Evolutionary conservation across 2,329 filamentous ascomycete species (phyloP).

Genomic region (Emergomyces africanus): DNA sequence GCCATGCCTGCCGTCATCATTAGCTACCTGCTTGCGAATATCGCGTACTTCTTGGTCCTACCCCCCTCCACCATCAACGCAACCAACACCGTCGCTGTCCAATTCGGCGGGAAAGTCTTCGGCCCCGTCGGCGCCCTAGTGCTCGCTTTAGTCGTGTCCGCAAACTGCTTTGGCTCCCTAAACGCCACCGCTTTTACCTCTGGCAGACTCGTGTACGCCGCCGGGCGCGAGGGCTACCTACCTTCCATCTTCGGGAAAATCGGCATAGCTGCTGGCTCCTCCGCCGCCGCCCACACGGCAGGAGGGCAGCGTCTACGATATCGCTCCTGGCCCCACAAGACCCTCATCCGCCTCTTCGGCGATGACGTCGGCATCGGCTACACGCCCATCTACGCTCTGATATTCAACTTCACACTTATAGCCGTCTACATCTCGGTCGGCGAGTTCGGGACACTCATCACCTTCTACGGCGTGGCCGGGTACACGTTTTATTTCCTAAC

Average conservation of each 20-base stretch:
- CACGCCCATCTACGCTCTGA: slow-evolving; percentile 85
- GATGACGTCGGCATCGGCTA: slow-evolving; percentile 74
- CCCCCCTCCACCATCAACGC: slow-evolving; percentile 68
- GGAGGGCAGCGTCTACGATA: slow-evolving; percentile 25
- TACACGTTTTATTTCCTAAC: slow-evolving; percentile 97
- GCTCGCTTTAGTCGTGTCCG: slow-evolving; percentile 77
- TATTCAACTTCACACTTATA: slow-evolving; percentile 66
- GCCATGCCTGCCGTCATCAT: slow-evolving; percentile 90
- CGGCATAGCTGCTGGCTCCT: slow-evolving; percentile 47
- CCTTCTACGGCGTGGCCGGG: slow-evolving; percentile 93
- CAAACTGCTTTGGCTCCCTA: slow-evolving; percentile 85
- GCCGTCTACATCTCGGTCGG: slow-evolving; percentile 68
- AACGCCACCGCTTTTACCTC: slow-evolving; percentile 93
- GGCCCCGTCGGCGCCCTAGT: slow-evolving; percentile 69
- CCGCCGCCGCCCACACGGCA: slow-evolving; percentile 15
- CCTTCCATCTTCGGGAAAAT: slow-evolving; percentile 72
- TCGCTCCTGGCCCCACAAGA: slow-evolving; percentile 45
- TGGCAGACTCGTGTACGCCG: slow-evolving; percentile 81
- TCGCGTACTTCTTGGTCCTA: slow-evolving; percentile 89
- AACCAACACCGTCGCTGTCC: slow-evolving; percentile 89
- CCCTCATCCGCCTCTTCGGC: slow-evolving; percentile 51
- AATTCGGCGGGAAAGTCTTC: slow-evolving; percentile 84
- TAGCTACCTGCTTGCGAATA: slow-evolving; percentile 79
- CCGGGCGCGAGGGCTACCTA: slow-evolving; percentile 89
- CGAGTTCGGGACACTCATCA: slow-evolving; percentile 82